Percentiles rank a stretch among this genome's conserved stretches.
Conservation (phyloP, 2,329 filamentous ascomycete species). For the Penicillium sp. region DNA sequence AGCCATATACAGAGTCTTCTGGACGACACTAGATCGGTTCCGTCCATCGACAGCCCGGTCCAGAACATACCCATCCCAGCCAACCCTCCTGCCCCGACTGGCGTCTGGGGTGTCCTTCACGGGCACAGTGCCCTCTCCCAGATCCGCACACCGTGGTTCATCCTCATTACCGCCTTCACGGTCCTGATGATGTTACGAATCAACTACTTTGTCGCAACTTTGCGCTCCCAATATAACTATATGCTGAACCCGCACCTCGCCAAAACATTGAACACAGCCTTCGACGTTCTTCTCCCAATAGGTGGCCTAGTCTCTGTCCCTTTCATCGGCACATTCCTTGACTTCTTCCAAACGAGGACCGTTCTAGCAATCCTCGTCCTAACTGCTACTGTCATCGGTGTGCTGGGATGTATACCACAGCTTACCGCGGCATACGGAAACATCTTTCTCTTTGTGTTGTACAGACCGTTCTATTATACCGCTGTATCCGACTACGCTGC, state of each 20-base stretch:
- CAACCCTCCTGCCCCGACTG: slow-evolving; percentile 51
- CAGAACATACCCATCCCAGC: slow-evolving; percentile 3
- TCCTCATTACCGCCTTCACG: slow-evolving; percentile 84
- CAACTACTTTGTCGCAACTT: slow-evolving; percentile 90
- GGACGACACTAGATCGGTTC: slow-evolving; percentile 44
- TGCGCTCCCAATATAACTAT: slow-evolving; percentile 77
- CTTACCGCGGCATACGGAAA: slow-evolving; percentile 74
- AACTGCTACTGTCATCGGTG: slow-evolving; percentile 72
- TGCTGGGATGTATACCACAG: slow-evolving; percentile 72
- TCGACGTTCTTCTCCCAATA: slow-evolving; percentile 80
- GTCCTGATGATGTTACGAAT: slow-evolving; percentile 77
- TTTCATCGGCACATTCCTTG: slow-evolving; percentile 79
- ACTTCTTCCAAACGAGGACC: slow-evolving; percentile 70
- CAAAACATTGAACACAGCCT: slow-evolving; percentile 74
- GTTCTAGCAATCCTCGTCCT: slow-evolving; percentile 71
- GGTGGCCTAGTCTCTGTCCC: slow-evolving; percentile 84
- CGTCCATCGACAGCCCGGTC: slow-evolving; percentile 17
- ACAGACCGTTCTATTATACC: slow-evolving; percentile 86
- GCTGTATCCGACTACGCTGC: slow-evolving; percentile 84
- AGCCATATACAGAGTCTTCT: slow-evolving; percentile 74
- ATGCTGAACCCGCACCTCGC: slow-evolving; percentile 66
- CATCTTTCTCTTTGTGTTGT: slow-evolving; percentile 76
- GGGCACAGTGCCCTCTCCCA: slow-evolving; percentile 69
- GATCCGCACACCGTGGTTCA: slow-evolving; percentile 78
- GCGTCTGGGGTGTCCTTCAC: slow-evolving; percentile 87